Conservation (phyloP, 306 rosid species). For the Rosa lucieae region DNA sequence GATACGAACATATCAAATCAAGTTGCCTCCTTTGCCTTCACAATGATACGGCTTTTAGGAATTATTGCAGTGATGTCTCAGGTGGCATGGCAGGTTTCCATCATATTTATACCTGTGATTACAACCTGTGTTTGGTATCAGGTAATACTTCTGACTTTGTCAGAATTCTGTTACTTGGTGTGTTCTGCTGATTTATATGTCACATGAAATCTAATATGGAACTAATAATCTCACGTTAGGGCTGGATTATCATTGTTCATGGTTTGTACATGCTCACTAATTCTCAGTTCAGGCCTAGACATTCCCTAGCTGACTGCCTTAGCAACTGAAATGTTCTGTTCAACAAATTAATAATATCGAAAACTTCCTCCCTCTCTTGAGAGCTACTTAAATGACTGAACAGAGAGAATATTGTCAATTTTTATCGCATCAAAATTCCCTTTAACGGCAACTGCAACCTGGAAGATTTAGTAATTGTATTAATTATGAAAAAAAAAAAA, state of each 20-base stretch:
- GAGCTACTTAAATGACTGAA: no score
- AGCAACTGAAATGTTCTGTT: no score
- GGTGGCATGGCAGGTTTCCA: conserved; percentile 80
- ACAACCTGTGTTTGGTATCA: conserved; percentile 65
- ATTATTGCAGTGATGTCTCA: conserved; percentile 78
- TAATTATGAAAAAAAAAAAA: not conserved
- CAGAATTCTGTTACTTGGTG: conserved; percentile 3
- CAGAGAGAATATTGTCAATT: no score
- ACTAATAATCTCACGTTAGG: not conserved
- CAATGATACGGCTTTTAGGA: conserved; percentile 60
- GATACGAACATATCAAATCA: conserved; percentile 49
- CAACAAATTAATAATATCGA: no score
- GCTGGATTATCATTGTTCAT: not conserved
- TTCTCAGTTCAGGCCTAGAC: not conserved
- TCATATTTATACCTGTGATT: conserved; percentile 66
- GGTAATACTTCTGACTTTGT: conserved; percentile 40
- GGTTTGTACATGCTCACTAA: not conserved
- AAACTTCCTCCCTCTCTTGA: no score
- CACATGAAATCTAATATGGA: not conserved
- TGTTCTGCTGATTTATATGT: not conserved
- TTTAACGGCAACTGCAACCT: not conserved
- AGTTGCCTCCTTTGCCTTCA: conserved; percentile 47
- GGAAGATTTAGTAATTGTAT: not conserved
- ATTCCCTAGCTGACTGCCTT: no score
- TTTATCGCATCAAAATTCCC: not conserved